phyloP scores from a whole-genome alignment of 306 rosid species.

The Cucurbita moschata region DNA sequence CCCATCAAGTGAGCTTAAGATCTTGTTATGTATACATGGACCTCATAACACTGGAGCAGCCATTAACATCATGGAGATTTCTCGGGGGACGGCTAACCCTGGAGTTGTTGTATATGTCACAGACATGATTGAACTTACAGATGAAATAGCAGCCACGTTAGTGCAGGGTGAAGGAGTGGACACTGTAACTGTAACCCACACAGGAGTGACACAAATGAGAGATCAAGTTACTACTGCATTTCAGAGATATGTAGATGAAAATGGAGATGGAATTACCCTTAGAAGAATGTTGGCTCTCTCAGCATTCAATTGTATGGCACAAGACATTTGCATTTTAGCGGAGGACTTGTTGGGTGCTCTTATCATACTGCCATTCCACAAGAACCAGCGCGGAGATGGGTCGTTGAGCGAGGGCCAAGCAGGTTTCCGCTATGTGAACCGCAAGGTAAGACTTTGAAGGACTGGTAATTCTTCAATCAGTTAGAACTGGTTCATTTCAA shows the following conservation, averaged over 20 bases:
- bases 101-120: slow-evolving; percentile 52
- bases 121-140: slow-evolving; percentile 69
- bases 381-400: slow-evolving; percentile 40
- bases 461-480: not conserved
- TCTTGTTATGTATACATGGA: slow-evolving; percentile 63
- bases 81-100: slow-evolving; percentile 43
- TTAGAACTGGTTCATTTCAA: not conserved
- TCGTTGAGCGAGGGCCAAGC: slow-evolving; percentile 37
- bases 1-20: slow-evolving; percentile 42
- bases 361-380: slow-evolving; percentile 77
- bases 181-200: slow-evolving; percentile 36
- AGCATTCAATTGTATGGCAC: slow-evolving; percentile 43
- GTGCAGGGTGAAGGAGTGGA: slow-evolving; percentile 31
- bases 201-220: slow-evolving; percentile 34
- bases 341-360: slow-evolving; percentile 60
- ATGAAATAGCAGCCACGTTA: slow-evolving; percentile 34
- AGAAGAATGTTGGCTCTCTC: slow-evolving; percentile 50
- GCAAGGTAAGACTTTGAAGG: slow-evolving; percentile 43
- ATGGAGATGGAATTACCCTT: slow-evolving; percentile 32
- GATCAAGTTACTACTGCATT: slow-evolving; percentile 40
- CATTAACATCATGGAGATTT: slow-evolving; percentile 73
- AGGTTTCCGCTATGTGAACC: slow-evolving; percentile 66
- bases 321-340: slow-evolving; percentile 51
- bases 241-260: slow-evolving; percentile 31
- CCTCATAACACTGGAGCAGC: slow-evolving; percentile 35